A percentile compares a stretch with the other conserved stretches of the same genome.
phyloP scores from a whole-genome alignment of 371 early-diverging fungal genomes.

The Cokeromyces recurvatus region DNA sequence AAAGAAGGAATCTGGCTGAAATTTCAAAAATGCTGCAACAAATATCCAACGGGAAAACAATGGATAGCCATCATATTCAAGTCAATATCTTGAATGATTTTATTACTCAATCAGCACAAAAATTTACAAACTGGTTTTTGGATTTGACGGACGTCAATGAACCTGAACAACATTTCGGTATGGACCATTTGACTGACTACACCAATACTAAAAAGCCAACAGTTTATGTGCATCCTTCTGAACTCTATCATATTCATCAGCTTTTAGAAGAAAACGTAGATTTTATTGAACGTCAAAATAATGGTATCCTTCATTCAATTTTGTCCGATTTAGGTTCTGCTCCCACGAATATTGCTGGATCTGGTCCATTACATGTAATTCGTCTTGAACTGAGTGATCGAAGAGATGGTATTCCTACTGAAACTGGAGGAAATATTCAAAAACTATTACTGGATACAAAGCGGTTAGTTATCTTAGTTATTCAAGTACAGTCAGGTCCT shows the following conservation, averaged over 20 bases:
- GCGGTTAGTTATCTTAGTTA: constrained; percentile 78
- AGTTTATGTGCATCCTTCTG: constrained; percentile 87
- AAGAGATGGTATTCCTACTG: constrained; percentile 59
- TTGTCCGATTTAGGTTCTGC: constrained; percentile 79
- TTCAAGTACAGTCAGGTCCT: constrained; percentile 81
- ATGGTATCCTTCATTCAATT: constrained; percentile 80
- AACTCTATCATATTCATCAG: constrained; percentile 86
- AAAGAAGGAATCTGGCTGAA: constrained; percentile 95
- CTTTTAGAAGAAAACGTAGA: constrained; percentile 76
- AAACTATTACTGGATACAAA: constrained; percentile 92
- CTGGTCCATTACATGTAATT: constrained; percentile 59
- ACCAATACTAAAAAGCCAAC: constrained; percentile 81
- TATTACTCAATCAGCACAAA: constrained; percentile 66
- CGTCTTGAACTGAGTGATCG: constrained; percentile 70
- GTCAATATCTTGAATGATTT: constrained; percentile 75
- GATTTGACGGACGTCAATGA: constrained; percentile 76
- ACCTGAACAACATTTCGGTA: constrained; percentile 87
- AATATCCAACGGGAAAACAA: constrained; percentile 79
- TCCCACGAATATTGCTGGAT: constrained; percentile 51
- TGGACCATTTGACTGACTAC: constrained; percentile 87
- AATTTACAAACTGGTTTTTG: constrained; percentile 76
- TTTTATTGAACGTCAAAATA: constrained; percentile 47
- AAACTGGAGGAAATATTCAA: constrained; percentile 53
- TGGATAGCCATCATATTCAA: constrained; percentile 64
- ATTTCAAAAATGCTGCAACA: constrained; percentile 92